Evolutionary conservation across 192 early-diverging fungal species (phyloP).

Genomic region (Kickxella alabastrina): DNA sequence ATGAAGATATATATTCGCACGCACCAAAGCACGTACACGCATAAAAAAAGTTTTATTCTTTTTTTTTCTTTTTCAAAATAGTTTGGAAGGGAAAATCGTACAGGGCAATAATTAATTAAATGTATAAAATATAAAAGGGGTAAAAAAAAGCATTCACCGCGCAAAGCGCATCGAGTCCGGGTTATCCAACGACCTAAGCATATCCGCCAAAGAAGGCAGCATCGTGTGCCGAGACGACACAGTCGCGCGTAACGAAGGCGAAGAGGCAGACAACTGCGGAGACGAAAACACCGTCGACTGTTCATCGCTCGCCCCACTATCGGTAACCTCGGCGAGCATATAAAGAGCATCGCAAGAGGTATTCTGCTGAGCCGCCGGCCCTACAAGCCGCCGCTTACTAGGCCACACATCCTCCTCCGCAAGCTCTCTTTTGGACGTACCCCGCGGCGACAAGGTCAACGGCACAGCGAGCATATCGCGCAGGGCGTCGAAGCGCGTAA

Average conservation of each 20-base stretch:
- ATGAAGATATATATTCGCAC: no score
- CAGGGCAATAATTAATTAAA: neutral
- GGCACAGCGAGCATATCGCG: constrained; percentile 7
- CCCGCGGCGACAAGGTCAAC: neutral
- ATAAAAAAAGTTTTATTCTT: no score
- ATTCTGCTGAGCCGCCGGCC: neutral
- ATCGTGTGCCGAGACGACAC: constrained; percentile 7
- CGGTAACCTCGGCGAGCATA: constrained; percentile 33
- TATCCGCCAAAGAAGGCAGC: constrained; percentile 32
- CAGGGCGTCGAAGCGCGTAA: constrained; percentile 31
- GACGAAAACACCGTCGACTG: constrained; percentile 17
- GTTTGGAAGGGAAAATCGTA: neutral
- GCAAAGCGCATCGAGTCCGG: constrained; percentile 1
- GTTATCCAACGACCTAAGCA: constrained; percentile 25
- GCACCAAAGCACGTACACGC: no score
- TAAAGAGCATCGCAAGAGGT: constrained; percentile 15
- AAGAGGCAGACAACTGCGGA: constrained; percentile 15
- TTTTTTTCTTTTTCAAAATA: no score
- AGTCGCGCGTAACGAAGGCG: constrained; percentile 12
- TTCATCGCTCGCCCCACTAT: constrained; percentile 3
- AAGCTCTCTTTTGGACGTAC: neutral
- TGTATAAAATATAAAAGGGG: neutral
- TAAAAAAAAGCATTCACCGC: neutral
- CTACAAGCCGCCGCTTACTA: constrained; percentile 11
- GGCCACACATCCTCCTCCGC: neutral